Evolutionary conservation across 2,329 filamentous ascomycete species (phyloP), one percentile per base, ranked within the genome.

Genomic region (Emergomyces orientalis): DNA sequence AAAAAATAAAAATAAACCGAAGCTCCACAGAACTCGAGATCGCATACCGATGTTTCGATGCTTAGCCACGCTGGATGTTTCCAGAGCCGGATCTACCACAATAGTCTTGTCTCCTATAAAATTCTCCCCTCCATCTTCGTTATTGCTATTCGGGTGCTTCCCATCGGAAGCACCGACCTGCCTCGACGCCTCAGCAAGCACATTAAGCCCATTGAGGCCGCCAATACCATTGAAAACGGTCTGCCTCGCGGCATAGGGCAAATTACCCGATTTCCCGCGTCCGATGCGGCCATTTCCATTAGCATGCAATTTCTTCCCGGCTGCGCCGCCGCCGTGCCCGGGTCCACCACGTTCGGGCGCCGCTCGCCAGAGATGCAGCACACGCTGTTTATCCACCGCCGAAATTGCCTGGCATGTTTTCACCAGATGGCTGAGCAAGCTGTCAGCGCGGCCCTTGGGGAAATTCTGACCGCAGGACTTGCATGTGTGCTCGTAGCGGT

Each of bases 401-500:
- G 86, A 85, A 60, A 95, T 87, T 61, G 88, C 88, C 49, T 89
- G 89, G 73, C 92, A 97, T 80, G 89, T 91, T 74, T 92, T 94
- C 61, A 90, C 87, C 62, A 96, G 82, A 72, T 97, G 92, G 65
- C 83, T 87, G 52, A 86, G 88, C 65, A 97, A 78, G 69, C 86
- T 90, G 71, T 97, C 92, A 71, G 90, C 88, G 65, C 92, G 86
- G 65, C 92, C 92, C 73, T 96, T 96, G 66, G 90, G 89, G 66
- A 96, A 96, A 75, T 89, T 88, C 76, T 94, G 89, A 68, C 90
- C 90, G 74, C 91, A 96, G 67, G 86, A 83, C 75, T 89, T 93
- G 84, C 91, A 96, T 14, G 89, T 94, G 73, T 96, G 90, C 69
- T 90, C 87, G 73, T 97, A 97, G 63, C 92, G 86, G 75, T 96